Evolutionary conservation across 2,329 filamentous ascomycete species (phyloP), one percentile per base, ranked within the genome.

Genomic region (Thermoascus crustaceus): DNA sequence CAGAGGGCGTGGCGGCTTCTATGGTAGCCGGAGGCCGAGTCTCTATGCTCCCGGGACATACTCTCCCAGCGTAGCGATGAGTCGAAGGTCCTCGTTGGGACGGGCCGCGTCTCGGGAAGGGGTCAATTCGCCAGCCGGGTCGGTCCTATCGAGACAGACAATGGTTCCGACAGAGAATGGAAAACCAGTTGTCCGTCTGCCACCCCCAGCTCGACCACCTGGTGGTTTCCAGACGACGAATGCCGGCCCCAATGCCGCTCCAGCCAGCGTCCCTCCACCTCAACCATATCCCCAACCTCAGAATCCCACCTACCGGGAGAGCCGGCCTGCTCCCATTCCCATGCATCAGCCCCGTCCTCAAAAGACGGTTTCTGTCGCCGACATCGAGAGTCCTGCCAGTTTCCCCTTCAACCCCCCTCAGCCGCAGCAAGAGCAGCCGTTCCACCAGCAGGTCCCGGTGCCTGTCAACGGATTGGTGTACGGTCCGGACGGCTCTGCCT

Each of bases 281-380:
- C 42, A 51, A 39, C 35, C 53, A 33, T 73, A 71, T 41, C 66
- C 69, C 29, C 63, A 70, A 31, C 69, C 72, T 17, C 71, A 72
- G 44, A 70, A 73, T 44, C 72, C 73, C 6, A 59, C 69, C 1
- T 76, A 69, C 55, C 70, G 72, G 33, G 76, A 79, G 54, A 77
- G 74, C 46, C 77, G 75, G 48, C 70, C 72, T 29, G 67, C 66
- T 11, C 70, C 72, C 26, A 72, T 79, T 11, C 75, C 86, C 1
- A 94, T 96, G 79, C 85, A 96, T 57, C 91, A 96, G 57, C 91
- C 91, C 38, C 82, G 85, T 34, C 89, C 91, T 6, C 88, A 96
- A 60, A 96, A 96, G 69, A 74, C 87, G 4, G 85, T 96, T 20
- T 95, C 88, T 7, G 79, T 96, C 39, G 85, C 86, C 38, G 87